A percentile compares a stretch with the other conserved stretches of the same genome.
Conservation (phyloP, 345 rosid genomes). For the Pistacia integerrima region DNA sequence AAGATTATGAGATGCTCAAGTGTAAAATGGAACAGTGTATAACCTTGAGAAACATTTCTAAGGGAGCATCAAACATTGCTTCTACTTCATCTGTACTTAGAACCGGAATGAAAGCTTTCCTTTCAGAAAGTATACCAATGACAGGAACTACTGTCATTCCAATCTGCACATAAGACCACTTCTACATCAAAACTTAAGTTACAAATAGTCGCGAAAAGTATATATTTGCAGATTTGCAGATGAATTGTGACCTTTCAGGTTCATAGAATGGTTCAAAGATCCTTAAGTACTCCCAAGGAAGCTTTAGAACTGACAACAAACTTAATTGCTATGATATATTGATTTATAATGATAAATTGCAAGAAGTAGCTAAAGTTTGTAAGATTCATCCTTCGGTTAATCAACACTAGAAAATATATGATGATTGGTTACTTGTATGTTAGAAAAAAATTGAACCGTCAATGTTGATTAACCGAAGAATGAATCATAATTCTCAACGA, state of each 20-base stretch:
- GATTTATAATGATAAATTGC: not conserved
- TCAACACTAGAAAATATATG: not conserved
- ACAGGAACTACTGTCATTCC: slow-evolving; percentile 60
- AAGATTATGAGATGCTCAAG: not conserved
- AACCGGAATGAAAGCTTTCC: slow-evolving; percentile 47
- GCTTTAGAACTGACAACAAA: too few relatives aligned
- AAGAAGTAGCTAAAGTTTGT: not conserved
- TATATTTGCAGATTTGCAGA: too few relatives aligned
- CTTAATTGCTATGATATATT: too few relatives aligned
- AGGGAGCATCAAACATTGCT: slow-evolving; percentile 63
- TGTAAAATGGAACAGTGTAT: not conserved
- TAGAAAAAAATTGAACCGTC: not conserved
- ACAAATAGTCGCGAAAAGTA: too few relatives aligned
- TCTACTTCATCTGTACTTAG: slow-evolving; percentile 59
- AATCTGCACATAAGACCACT: slow-evolving; percentile 32
- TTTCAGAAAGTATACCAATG: slow-evolving; percentile 46
- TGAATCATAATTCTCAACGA: not conserved
- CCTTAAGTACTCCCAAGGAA: too few relatives aligned
- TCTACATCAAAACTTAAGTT: not conserved
- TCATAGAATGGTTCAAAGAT: too few relatives aligned
- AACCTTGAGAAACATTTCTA: slow-evolving; percentile 83
- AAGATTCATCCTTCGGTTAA: not conserved
- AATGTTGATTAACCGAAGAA: not conserved
- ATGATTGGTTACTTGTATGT: not conserved
- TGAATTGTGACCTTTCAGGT: too few relatives aligned